phyloP scores from a whole-genome alignment of 2,329 filamentous ascomycete genomes.

The Chrysoporthe austroafricana region DNA sequence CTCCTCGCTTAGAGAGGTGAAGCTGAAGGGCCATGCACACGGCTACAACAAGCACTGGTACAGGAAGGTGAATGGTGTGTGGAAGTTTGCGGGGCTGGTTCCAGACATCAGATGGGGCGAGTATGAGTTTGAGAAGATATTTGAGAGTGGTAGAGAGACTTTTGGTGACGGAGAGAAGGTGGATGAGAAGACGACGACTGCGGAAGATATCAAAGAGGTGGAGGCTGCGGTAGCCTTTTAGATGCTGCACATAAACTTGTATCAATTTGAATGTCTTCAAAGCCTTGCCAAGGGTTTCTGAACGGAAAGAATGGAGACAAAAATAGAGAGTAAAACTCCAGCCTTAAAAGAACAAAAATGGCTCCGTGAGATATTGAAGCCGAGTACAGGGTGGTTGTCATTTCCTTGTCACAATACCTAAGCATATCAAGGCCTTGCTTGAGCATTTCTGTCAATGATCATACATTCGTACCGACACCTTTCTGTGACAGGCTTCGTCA shows the following conservation, averaged over 20 bases:
- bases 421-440: too few species aligned
- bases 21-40: constrained; percentile 64
- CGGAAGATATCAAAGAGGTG: constrained; percentile 14
- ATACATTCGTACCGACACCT: too few species aligned
- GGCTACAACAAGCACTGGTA: constrained; percentile 62
- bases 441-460: too few species aligned
- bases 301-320: too few species aligned
- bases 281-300: too few species aligned
- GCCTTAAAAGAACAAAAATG: too few species aligned
- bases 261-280: too few species aligned
- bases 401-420: too few species aligned
- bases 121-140: constrained; percentile 61
- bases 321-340: too few species aligned
- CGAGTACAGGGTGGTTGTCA: too few species aligned
- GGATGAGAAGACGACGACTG: constrained; percentile 23
- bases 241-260: neutral
- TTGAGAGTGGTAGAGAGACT: constrained; percentile 45
- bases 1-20: constrained; percentile 49
- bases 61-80: constrained; percentile 59
- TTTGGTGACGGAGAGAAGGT: constrained; percentile 37
- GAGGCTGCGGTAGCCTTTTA: constrained; percentile 19
- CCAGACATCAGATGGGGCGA: constrained; percentile 62
- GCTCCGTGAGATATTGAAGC: too few species aligned
- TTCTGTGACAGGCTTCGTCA: too few species aligned
- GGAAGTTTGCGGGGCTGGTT: constrained; percentile 63